Evolutionary conservation across 2,329 filamentous ascomycete genomes (phyloP).

Genomic region (Canariomyces notabilis): DNA sequence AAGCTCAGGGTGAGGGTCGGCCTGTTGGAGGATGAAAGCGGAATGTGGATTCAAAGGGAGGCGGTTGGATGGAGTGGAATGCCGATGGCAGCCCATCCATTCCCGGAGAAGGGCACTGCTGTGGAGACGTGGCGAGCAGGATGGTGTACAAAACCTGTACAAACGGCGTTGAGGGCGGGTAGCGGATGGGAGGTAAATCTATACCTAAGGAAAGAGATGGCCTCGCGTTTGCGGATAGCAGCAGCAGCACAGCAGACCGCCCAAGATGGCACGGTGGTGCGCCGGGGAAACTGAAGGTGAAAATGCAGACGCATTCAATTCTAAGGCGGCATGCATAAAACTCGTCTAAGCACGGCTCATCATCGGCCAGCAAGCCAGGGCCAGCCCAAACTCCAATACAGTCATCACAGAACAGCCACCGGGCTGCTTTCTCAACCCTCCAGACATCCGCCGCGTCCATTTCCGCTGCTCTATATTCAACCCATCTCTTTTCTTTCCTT

Average conservation of each 20-base stretch:
- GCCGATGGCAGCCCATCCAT: no score
- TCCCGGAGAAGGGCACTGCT: not conserved
- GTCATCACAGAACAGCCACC: not conserved
- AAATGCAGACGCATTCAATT: not conserved
- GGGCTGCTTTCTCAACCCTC: no score
- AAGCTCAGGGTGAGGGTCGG: not conserved
- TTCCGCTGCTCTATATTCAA: not conserved
- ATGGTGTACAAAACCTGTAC: constrained; percentile 16
- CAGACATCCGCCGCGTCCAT: not conserved
- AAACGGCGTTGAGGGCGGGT: constrained; percentile 13
- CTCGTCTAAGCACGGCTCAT: not conserved
- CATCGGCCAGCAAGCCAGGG: not conserved
- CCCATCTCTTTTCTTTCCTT: not conserved
- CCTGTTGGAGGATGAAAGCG: no score
- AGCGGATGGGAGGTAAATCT: no score
- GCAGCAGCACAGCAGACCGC: not conserved
- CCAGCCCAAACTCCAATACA: not conserved
- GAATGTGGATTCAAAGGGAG: no score
- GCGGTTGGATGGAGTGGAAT: no score
- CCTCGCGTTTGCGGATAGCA: not conserved
- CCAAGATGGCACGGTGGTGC: not conserved
- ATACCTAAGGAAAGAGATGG: no score
- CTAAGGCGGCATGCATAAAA: not conserved
- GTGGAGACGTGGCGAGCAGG: no score
- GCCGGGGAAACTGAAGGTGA: not conserved